Evolutionary conservation across 2,329 filamentous ascomycete species (phyloP).

Genomic region (Didymella exigua): DNA sequence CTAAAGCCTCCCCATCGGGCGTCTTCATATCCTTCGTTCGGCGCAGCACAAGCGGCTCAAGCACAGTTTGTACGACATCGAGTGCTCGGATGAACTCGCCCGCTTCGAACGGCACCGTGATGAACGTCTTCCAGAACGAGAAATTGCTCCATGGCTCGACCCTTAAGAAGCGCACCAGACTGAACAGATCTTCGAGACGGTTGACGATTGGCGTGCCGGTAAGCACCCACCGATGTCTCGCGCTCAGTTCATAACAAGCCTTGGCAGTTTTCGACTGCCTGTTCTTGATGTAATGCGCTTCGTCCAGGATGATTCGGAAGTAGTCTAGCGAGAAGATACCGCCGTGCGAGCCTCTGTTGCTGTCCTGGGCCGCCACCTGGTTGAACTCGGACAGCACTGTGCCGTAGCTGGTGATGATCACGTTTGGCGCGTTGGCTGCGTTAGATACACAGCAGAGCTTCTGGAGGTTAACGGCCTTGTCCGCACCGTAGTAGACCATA

Average conservation of each 20-base stretch:
- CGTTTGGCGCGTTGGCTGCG: constrained; percentile 75
- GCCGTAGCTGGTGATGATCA: constrained; percentile 95
- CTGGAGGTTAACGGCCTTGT: constrained; percentile 80
- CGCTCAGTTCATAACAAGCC: constrained; percentile 88
- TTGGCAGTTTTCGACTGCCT: constrained; percentile 87
- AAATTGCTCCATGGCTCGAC: constrained; percentile 99
- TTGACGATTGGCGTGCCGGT: constrained; percentile 98
- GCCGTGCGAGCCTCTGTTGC: constrained; percentile 66
- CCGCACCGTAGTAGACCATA: constrained; percentile 88
- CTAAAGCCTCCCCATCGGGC: constrained; percentile 79
- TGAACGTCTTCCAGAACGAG: constrained; percentile 98
- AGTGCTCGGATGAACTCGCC: constrained; percentile 92
- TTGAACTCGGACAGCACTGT: constrained; percentile 88
- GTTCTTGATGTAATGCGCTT: constrained; percentile 92
- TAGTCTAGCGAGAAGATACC: constrained; percentile 91
- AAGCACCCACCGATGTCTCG: constrained; percentile 87
- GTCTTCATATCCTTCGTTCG: constrained; percentile 99
- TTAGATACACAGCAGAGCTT: constrained; percentile 78
- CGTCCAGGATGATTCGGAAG: constrained; percentile 93
- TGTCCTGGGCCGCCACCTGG: constrained; percentile 69
- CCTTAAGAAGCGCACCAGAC: constrained; percentile 85
- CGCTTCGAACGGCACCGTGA: constrained; percentile 94
- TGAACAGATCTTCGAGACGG: constrained; percentile 91
- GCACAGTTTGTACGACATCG: constrained; percentile 94
- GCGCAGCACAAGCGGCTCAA: constrained; percentile 93